Percentiles rank a stretch among this genome's conserved stretches.
Conservation (phyloP, 129 eudicot genomes). For the Escallonia rubra region DNA sequence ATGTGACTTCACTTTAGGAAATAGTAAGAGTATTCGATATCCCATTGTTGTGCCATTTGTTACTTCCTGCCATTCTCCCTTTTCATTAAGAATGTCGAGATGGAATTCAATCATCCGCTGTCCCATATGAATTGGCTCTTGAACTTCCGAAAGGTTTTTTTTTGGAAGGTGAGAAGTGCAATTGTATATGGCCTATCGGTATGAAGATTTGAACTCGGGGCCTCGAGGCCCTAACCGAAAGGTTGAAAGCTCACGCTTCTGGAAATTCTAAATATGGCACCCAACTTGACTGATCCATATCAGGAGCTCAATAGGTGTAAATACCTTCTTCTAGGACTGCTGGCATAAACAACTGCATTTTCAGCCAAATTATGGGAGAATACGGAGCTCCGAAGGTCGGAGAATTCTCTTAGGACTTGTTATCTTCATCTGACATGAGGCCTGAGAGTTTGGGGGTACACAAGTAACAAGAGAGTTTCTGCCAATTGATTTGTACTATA, state of each 20-base stretch:
- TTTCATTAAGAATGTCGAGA: slow-evolving; percentile 19
- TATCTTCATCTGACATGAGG: slow-evolving; percentile 60
- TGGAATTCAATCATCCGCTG: slow-evolving; percentile 32
- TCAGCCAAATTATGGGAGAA: slow-evolving; percentile 55
- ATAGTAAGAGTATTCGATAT: slow-evolving; percentile 26
- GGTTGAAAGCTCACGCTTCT: slow-evolving; percentile 25
- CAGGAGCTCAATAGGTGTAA: slow-evolving; percentile 64
- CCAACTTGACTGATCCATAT: slow-evolving; percentile 32
- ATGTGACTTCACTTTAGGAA: slow-evolving; percentile 18
- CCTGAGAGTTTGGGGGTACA: slow-evolving; percentile 44
- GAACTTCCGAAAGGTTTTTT: slow-evolving; percentile 33
- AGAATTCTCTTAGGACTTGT: slow-evolving; percentile 56
- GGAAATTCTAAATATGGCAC: slow-evolving; percentile 26
- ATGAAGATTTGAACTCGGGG: no score
- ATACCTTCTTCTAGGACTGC: slow-evolving; percentile 57
- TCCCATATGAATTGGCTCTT: slow-evolving; percentile 48
- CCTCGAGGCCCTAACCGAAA: no score
- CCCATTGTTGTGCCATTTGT: slow-evolving; percentile 38
- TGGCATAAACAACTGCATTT: slow-evolving; percentile 41
- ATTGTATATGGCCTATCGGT: no score
- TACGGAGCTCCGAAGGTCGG: slow-evolving; percentile 37
- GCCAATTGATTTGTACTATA: slow-evolving; percentile 17
- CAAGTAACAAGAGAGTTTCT: slow-evolving; percentile 8
- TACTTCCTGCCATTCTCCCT: slow-evolving; percentile 26
- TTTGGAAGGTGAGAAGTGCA: no score